Percentiles rank a stretch among this genome's conserved stretches.
These are phyloP conservation scores for Leccinum longicurvipes DNA, from an alignment of 768 basidiomycete species.

Conservation along the genomic window DNA sequence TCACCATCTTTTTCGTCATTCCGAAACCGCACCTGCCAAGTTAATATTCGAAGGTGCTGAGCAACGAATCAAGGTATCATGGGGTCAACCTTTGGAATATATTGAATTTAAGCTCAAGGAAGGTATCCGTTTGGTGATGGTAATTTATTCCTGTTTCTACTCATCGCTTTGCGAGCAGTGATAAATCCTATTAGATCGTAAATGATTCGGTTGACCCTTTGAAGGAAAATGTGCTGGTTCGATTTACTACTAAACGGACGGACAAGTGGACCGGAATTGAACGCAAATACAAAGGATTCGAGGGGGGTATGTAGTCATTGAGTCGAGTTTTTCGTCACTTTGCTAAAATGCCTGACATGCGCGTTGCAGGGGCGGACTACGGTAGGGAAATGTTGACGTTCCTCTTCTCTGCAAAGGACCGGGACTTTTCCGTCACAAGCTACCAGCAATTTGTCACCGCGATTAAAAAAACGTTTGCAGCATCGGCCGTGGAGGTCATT, in stretches of 20 bases:
- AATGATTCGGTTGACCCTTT: constrained; percentile 9
- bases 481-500: neutral
- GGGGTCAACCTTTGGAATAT: constrained; percentile 6
- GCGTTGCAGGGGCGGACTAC: constrained; percentile 16
- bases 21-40: constrained; percentile 7
- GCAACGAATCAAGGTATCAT: constrained; percentile 10
- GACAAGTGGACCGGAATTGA: constrained; percentile 8
- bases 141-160: constrained; percentile 4
- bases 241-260: constrained; percentile 10
- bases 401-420: constrained; percentile 16
- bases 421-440: constrained; percentile 14
- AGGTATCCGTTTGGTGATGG: constrained; percentile 11
- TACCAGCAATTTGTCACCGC: constrained; percentile 22
- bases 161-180: neutral
- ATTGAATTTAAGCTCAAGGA: constrained; percentile 19
- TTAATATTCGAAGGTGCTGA: constrained; percentile 11
- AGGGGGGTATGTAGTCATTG: constrained; percentile 21
- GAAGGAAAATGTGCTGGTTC: constrained; percentile 20
- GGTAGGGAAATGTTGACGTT: constrained; percentile 11
- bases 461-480: constrained; percentile 2
- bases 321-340: neutral
- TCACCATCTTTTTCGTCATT: constrained; percentile 13
- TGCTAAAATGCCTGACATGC: neutral
- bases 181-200: constrained; percentile 21
- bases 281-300: constrained; percentile 18